Conservation (phyloP, 75 land plant genomes). For the Picea sitchensis region DNA sequence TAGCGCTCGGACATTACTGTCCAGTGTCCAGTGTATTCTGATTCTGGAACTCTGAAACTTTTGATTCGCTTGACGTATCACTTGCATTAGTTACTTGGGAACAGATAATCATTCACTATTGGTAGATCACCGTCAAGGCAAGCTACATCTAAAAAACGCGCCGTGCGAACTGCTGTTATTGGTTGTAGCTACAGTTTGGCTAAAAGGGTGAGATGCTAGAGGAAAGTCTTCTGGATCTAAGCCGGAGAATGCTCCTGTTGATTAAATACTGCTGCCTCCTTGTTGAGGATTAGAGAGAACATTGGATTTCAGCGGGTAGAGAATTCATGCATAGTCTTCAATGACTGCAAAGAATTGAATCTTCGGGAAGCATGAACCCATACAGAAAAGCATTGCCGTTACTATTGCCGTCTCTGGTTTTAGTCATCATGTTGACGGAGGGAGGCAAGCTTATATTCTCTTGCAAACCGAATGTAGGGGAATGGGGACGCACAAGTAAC, state of each 20-base stretch:
- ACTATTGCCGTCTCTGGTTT: neutral
- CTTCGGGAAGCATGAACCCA: neutral
- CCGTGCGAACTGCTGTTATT: too few species aligned
- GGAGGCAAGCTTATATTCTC: neutral
- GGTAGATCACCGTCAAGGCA: too few species aligned
- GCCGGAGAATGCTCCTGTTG: neutral
- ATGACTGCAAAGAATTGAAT: neutral
- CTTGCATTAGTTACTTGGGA: too few species aligned
- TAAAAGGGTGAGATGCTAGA: neutral
- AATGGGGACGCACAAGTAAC: neutral
- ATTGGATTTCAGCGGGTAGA: neutral
- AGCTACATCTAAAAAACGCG: too few species aligned
- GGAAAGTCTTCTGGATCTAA: neutral
- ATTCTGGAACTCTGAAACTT: too few species aligned
- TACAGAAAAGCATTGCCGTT: neutral
- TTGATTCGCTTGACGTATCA: too few species aligned
- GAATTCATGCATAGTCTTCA: neutral
- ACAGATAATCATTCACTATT: too few species aligned
- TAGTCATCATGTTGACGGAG: neutral
- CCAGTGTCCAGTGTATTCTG: too few species aligned
- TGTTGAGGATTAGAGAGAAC: neutral
- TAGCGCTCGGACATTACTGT: too few species aligned
- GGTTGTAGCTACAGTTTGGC: too few species aligned
- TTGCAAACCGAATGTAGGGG: neutral
- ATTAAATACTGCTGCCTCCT: neutral